These are phyloP conservation scores for Xylariomycetidae sp. DNA, from an alignment of 2,329 filamentous ascomycete genomes.

Conservation along the genomic window DNA sequence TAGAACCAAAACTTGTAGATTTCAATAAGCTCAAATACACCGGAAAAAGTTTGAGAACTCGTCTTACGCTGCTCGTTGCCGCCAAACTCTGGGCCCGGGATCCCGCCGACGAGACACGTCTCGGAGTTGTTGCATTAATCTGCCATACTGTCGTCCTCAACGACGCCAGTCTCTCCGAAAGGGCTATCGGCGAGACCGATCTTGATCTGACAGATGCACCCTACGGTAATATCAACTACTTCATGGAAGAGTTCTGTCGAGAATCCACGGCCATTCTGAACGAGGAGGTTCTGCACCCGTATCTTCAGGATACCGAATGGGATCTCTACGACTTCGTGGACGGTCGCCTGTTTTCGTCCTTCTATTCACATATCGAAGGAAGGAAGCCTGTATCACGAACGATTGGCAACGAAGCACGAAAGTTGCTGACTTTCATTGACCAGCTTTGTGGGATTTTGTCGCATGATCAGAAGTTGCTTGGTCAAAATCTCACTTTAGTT, in stretches of 20 bases:
- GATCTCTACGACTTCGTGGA: slow-evolving; percentile 31
- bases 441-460: too few species aligned
- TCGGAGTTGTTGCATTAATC: slow-evolving; percentile 4
- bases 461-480: too few species aligned
- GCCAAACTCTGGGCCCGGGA: neutral
- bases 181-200: slow-evolving; percentile 1
- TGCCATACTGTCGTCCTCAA: slow-evolving; percentile 7
- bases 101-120: neutral
- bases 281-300: neutral
- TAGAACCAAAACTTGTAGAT: too few species aligned
- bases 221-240: neutral
- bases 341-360: too few species aligned
- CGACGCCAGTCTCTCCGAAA: slow-evolving; percentile 5
- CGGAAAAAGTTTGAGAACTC: too few species aligned
- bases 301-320: slow-evolving; percentile 10
- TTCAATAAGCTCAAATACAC: too few species aligned
- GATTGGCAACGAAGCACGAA: too few species aligned
- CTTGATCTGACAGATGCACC: neutral
- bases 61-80: slow-evolving; percentile 5
- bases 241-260: slow-evolving; percentile 12
- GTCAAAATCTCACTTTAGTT: too few species aligned
- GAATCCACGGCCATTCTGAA: slow-evolving; percentile 5
- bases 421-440: too few species aligned
- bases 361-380: too few species aligned
- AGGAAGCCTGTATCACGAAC: too few species aligned